Percentiles rank a stretch among this genome's conserved stretches.
phyloP scores from a whole-genome alignment of 345 rosid genomes.

The Hibiscus tridactylites region DNA sequence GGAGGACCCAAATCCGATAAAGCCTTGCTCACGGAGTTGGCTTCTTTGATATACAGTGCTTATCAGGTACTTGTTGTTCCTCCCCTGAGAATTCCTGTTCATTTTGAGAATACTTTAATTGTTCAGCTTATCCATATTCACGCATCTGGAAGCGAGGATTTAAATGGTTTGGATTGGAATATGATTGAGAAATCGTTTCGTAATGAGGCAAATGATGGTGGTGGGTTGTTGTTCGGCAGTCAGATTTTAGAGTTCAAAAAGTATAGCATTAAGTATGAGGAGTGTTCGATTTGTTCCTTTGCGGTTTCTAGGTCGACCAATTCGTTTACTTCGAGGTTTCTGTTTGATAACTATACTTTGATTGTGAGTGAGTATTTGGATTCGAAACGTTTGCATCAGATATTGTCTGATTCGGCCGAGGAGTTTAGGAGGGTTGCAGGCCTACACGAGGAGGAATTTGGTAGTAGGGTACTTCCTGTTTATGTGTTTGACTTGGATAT shows the following conservation, averaged over 20 bases:
- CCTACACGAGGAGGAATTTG: slow-evolving; percentile 63
- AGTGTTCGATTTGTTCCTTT: slow-evolving; percentile 78
- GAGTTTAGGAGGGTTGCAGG: slow-evolving; percentile 72
- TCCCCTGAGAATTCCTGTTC: slow-evolving; percentile 78
- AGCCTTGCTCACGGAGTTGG: slow-evolving; percentile 65
- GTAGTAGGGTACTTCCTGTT: slow-evolving; percentile 75
- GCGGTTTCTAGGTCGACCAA: slow-evolving; percentile 69
- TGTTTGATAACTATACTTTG: slow-evolving; percentile 91
- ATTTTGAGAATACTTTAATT: slow-evolving; percentile 66
- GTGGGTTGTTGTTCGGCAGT: slow-evolving; percentile 68
- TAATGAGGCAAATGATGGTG: slow-evolving; percentile 59
- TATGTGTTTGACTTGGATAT: slow-evolving; percentile 89
- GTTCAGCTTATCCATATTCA: slow-evolving; percentile 76
- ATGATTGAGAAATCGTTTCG: slow-evolving; percentile 50
- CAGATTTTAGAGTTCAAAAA: slow-evolving; percentile 61
- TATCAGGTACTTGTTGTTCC: slow-evolving; percentile 92
- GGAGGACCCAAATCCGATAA: slow-evolving; percentile 85
- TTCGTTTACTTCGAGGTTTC: slow-evolving; percentile 89
- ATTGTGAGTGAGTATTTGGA: slow-evolving; percentile 96
- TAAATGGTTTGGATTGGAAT: slow-evolving; percentile 68
- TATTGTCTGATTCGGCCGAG: slow-evolving; percentile 66
- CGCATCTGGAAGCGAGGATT: slow-evolving; percentile 46
- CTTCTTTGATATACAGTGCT: slow-evolving; percentile 79
- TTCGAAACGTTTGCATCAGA: slow-evolving; percentile 83
- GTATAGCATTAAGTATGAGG: slow-evolving; percentile 47